A percentile compares a stretch with the other conserved stretches of the same genome.
Evolutionary conservation across 805 yeast genomes (phyloP).

Genomic region (Starmerella apicola): DNA sequence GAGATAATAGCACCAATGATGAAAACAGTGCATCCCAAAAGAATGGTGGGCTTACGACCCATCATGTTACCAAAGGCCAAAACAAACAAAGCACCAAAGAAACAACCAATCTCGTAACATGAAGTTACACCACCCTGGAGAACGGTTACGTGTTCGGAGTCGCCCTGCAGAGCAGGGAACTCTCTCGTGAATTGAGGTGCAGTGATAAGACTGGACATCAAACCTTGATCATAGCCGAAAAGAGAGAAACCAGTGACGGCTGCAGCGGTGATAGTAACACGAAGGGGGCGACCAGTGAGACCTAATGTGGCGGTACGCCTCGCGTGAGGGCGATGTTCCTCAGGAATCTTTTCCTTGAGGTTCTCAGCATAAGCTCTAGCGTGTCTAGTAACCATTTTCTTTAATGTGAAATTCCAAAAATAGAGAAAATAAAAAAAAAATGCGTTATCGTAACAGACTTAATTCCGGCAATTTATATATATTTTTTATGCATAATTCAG

Average conservation of each 20-base stretch:
- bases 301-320: constrained; percentile 41
- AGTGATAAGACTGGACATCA: constrained; percentile 27
- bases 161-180: constrained; percentile 33
- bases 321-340: constrained; percentile 17
- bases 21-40: constrained; percentile 44
- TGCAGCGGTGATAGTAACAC: constrained; percentile 39
- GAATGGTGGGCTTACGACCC: constrained; percentile 56
- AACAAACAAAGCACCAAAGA: constrained; percentile 56
- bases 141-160: constrained; percentile 39
- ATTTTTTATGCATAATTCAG: too few species aligned
- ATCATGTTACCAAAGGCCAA: constrained; percentile 46
- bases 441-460: too few species aligned
- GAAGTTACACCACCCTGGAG: constrained; percentile 50
- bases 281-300: constrained; percentile 41
- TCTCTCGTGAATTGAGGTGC: constrained; percentile 49
- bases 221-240: constrained; percentile 29
- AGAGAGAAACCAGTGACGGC: constrained; percentile 51
- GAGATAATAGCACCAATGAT: constrained; percentile 51
- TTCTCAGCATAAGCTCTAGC: constrained; percentile 12
- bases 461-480: too few species aligned
- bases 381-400: constrained; percentile 15
- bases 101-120: constrained; percentile 59
- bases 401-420: too few species aligned
- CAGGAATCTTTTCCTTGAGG: constrained; percentile 16
- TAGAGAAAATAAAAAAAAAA: too few species aligned